These are phyloP conservation scores for Monotropa hypopitys DNA, from an alignment of 179 eudicot genomes.

Conservation along the genomic window DNA sequence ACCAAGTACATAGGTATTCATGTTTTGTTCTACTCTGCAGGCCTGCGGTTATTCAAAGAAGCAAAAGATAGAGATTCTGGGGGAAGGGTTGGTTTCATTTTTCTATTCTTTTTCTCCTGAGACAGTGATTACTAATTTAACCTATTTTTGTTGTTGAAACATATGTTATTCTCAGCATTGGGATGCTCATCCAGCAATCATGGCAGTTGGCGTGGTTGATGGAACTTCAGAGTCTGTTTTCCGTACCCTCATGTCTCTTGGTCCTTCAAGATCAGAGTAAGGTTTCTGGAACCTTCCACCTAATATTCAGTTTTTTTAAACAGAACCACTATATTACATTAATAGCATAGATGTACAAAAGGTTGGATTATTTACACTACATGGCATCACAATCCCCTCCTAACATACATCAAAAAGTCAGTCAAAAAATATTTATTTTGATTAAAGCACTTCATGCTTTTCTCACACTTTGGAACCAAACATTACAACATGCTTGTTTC, in stretches of 20 bases:
- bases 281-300: slow-evolving; percentile 7
- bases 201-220: slow-evolving; percentile 67
- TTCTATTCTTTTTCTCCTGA: neutral
- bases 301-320: neutral
- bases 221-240: slow-evolving; percentile 63
- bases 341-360: neutral
- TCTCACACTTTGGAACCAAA: neutral
- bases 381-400: neutral
- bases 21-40: slow-evolving; percentile 20
- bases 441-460: neutral
- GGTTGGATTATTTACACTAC: neutral
- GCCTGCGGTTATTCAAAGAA: slow-evolving; percentile 61
- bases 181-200: slow-evolving; percentile 60
- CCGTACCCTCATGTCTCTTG: slow-evolving; percentile 56
- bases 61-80: slow-evolving; percentile 28
- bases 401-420: neutral
- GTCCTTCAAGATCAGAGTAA: slow-evolving; percentile 72
- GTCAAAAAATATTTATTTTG: neutral
- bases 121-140: neutral
- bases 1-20: neutral
- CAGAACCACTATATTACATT: neutral
- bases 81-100: slow-evolving; percentile 22
- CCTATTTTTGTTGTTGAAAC: slow-evolving; percentile 4
- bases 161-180: slow-evolving; percentile 21
- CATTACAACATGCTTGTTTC: neutral